Conservation (phyloP, 805 yeast genomes). For the Teunomyces lycoperdinae region DNA sequence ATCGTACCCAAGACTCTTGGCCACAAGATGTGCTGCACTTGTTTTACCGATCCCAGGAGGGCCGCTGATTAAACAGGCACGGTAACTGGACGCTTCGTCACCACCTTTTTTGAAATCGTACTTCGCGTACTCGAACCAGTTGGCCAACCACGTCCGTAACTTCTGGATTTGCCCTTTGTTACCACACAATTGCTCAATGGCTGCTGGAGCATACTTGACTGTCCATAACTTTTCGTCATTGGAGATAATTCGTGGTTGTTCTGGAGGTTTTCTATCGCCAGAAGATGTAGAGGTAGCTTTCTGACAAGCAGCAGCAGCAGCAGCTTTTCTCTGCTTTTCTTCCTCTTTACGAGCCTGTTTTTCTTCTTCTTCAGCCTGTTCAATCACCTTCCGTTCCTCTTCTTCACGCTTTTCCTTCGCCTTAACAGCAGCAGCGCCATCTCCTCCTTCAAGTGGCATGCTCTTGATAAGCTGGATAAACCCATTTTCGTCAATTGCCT, state of each 20-base stretch:
- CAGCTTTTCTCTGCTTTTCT: constrained; percentile 18
- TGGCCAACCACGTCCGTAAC: constrained; percentile 68
- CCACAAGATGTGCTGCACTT: constrained; percentile 75
- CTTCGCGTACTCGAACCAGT: constrained; percentile 65
- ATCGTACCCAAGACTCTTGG: constrained; percentile 67
- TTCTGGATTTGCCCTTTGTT: constrained; percentile 72
- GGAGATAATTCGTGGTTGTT: constrained; percentile 33
- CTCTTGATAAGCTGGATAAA: constrained; percentile 66
- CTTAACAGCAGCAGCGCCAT: constrained; percentile 71
- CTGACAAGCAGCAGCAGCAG: background rate
- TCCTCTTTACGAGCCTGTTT: constrained; percentile 18
- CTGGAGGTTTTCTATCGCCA: constrained; percentile 5
- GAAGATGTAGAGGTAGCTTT: constrained; percentile 6
- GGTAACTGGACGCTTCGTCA: constrained; percentile 61
- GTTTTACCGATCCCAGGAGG: constrained; percentile 89
- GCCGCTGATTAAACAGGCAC: constrained; percentile 85
- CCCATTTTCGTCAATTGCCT: constrained; percentile 86
- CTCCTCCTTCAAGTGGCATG: constrained; percentile 93
- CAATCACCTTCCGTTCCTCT: constrained; percentile 57
- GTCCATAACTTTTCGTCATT: constrained; percentile 84
- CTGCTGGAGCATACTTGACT: constrained; percentile 83
- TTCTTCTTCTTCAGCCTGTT: constrained; percentile 40
- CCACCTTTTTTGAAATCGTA: constrained; percentile 56
- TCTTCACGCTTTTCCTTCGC: constrained; percentile 67
- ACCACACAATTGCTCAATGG: constrained; percentile 80